Conservation (phyloP, 371 early-diverging fungal species). For the Mucor indicus region DNA sequence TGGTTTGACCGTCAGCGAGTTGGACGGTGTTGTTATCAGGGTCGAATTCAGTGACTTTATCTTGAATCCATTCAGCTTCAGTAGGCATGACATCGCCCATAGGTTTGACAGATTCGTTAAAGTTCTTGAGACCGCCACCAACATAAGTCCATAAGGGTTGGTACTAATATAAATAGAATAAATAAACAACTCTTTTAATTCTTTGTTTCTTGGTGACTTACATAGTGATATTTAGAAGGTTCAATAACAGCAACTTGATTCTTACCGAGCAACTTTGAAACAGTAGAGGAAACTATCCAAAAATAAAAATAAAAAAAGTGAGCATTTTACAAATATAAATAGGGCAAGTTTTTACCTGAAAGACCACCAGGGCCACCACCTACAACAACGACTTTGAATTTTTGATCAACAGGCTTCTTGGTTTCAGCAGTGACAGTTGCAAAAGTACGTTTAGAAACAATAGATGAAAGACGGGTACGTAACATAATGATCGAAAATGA, state of each 20-base stretch:
- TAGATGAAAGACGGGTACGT: constrained; percentile 21
- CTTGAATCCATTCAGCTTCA: constrained; percentile 75
- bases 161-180: constrained; percentile 46
- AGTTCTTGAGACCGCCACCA: constrained; percentile 82
- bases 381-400: constrained; percentile 63
- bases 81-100: constrained; percentile 69
- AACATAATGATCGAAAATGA: constrained; percentile 13
- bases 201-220: constrained; percentile 26
- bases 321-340: background rate
- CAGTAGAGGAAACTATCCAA: constrained; percentile 55
- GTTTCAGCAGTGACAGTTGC: constrained; percentile 26
- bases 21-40: constrained; percentile 69
- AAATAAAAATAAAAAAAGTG: background rate
- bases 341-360: constrained; percentile 37
- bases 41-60: constrained; percentile 64
- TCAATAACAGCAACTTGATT: constrained; percentile 79
- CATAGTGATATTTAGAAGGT: constrained; percentile 75
- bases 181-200: background rate
- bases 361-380: constrained; percentile 70
- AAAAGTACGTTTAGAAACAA: constrained; percentile 24
- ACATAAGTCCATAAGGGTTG: constrained; percentile 92
- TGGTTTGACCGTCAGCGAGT: constrained; percentile 62
- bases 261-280: constrained; percentile 61
- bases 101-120: constrained; percentile 66
- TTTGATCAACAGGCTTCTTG: constrained; percentile 27